phyloP scores from a whole-genome alignment of 306 rosid genomes.

The Erythrophleum fordii region DNA sequence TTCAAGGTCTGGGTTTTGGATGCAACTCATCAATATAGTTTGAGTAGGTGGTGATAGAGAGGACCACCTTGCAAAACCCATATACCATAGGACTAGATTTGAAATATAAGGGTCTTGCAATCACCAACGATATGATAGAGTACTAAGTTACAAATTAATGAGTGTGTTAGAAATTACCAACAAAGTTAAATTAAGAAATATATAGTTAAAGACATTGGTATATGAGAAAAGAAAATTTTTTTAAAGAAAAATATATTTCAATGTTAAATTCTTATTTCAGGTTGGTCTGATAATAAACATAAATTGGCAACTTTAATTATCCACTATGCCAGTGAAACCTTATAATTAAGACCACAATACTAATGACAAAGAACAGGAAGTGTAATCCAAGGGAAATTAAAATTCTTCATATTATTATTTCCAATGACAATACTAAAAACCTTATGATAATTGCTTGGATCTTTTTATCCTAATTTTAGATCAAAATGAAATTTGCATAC shows the following conservation, averaged over 20 bases:
- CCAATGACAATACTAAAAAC: too few species aligned
- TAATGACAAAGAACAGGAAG: neutral
- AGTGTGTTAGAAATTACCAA: neutral
- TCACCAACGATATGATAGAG: neutral
- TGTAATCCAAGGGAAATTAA: neutral
- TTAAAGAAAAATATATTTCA: neutral
- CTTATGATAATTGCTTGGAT: too few species aligned
- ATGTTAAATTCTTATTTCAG: neutral
- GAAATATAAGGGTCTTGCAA: neutral
- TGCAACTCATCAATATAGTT: slow-evolving; percentile 91
- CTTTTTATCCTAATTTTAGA: too few species aligned
- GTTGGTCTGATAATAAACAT: neutral
- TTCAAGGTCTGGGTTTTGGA: slow-evolving; percentile 91
- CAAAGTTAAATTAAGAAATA: neutral
- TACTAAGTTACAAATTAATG: neutral
- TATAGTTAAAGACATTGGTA: neutral
- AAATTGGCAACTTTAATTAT: neutral
- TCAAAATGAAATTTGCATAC: too few species aligned
- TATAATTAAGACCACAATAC: neutral
- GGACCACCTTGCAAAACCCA: slow-evolving; percentile 90
- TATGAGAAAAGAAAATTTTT: neutral
- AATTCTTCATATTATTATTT: neutral
- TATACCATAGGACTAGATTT: slow-evolving; percentile 37
- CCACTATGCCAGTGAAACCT: neutral
- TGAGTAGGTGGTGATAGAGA: slow-evolving; percentile 93